Conservation (phyloP, 73 alveolate species). For the Paramecium sexaurelia region DNA sequence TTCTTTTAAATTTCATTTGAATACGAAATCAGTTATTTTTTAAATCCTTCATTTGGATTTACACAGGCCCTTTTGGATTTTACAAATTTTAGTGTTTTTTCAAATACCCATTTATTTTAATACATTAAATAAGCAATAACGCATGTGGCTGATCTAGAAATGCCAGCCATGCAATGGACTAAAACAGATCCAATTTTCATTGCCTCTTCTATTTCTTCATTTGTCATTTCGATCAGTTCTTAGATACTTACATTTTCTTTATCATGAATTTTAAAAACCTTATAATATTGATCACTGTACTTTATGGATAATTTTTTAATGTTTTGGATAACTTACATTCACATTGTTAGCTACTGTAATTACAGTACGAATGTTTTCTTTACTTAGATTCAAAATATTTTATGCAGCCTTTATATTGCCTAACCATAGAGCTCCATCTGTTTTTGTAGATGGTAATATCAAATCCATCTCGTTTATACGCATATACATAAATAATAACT, state of each 20-base stretch:
- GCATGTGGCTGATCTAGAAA: background rate
- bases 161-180: constrained; percentile 25
- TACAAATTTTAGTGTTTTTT: background rate
- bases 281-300: background rate
- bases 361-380: background rate
- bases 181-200: background rate
- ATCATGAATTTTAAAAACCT: background rate
- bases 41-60: background rate
- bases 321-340: background rate
- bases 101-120: background rate
- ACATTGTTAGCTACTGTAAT: constrained; percentile 9
- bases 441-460: background rate
- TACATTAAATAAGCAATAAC: background rate
- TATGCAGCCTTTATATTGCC: background rate
- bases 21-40: background rate
- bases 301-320: background rate
- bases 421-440: background rate
- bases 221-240: constrained; percentile 33
- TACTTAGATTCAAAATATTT: background rate
- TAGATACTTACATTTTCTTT: background rate
- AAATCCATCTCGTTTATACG: constrained; percentile 13
- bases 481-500: background rate
- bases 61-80: background rate
- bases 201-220: background rate
- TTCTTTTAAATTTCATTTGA: constrained; percentile 6